phyloP scores from a whole-genome alignment of 148 eudicot species.

The Rhododendron griersonianum region DNA sequence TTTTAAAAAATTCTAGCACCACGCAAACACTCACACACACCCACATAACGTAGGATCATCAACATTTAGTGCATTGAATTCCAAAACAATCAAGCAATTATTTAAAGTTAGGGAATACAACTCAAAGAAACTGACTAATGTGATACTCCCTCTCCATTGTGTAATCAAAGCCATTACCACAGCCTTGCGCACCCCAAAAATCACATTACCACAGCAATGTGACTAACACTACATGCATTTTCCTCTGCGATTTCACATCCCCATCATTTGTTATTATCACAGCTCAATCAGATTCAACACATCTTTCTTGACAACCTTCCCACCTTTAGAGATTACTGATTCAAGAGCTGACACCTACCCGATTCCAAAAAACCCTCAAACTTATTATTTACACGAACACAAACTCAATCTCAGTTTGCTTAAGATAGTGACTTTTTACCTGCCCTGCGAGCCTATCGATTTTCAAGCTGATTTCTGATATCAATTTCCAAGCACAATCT shows the following conservation, averaged over 20 bases:
- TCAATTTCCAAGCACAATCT: constrained; percentile 58
- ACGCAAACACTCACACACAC: no score
- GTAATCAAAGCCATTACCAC: no score
- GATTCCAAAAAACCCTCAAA: constrained; percentile 10
- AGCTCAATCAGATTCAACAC: constrained; percentile 48
- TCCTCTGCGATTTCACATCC: constrained; percentile 76
- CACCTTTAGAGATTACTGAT: constrained; percentile 60
- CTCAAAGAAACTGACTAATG: no score
- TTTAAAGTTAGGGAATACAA: no score
- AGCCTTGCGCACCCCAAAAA: no score
- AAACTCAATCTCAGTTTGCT: not conserved
- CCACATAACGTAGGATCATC: no score
- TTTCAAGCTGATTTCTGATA: constrained; percentile 74
- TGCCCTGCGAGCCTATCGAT: constrained; percentile 74
- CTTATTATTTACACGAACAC: not conserved
- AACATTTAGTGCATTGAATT: no score
- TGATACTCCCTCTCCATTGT: no score
- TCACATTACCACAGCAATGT: no score
- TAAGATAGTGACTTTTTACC: constrained; percentile 29
- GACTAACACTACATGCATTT: constrained; percentile 59
- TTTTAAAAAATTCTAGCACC: no score
- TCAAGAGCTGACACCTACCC: constrained; percentile 73
- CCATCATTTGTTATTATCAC: constrained; percentile 49
- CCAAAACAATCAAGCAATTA: no score
- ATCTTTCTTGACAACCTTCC: constrained; percentile 63